These are phyloP conservation scores for Allium cepa DNA, from an alignment of 106 monocot genomes.

Conservation along the genomic window DNA sequence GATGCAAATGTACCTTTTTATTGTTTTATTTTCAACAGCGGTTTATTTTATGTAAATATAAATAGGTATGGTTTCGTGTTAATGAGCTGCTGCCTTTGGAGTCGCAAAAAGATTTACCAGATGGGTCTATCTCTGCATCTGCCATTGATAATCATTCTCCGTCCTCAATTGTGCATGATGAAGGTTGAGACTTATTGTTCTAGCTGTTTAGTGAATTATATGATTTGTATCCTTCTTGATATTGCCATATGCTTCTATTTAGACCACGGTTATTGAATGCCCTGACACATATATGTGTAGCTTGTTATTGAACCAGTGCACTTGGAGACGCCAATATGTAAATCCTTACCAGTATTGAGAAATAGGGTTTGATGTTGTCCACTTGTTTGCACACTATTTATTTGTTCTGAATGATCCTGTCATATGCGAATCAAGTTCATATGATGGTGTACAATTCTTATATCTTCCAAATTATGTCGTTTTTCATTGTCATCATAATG, in stretches of 20 bases:
- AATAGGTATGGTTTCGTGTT: constrained; percentile 91
- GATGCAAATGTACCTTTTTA: constrained; percentile 8
- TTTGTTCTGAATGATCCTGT: no score
- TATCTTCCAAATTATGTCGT: no score
- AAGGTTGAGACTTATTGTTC: constrained; percentile 29
- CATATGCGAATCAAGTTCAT: no score
- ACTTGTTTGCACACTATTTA: no score
- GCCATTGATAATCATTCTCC: constrained; percentile 12
- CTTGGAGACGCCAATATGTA: no score
- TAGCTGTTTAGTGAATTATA: background rate
- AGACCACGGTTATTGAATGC: background rate
- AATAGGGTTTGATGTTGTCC: no score
- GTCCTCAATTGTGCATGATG: constrained; percentile 20
- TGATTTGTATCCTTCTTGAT: background rate
- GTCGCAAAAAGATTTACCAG: constrained; percentile 69
- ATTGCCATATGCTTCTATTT: background rate
- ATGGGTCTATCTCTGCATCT: constrained; percentile 25
- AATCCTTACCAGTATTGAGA: no score
- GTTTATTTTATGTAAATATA: background rate
- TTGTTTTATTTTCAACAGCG: background rate
- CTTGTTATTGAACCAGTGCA: no score
- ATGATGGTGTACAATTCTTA: no score
- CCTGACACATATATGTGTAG: no score
- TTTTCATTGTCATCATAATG: no score
- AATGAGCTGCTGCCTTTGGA: constrained; percentile 64